Base-by-base conservation (phyloP, 176 grass and related monocot genomes). In the Bothriochloa decipiens region DNA sequence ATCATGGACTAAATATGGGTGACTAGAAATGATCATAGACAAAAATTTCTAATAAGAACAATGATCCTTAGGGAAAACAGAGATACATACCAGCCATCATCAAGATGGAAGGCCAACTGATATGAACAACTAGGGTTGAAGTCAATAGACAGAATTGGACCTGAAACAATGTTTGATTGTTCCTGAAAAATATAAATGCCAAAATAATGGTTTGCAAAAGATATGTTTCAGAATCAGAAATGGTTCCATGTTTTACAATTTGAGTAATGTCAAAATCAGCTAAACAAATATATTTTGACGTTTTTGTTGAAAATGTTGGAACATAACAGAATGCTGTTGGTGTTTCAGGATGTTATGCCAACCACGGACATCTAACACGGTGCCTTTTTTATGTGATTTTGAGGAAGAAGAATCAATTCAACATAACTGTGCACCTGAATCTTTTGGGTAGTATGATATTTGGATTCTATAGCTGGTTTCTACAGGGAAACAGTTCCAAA, bases 91-190 rank as follows among this genome's bases (percentile, higher is more conserved):
- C 96, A 98, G 70, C 96, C 96, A 95, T 98, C 91, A 57, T 93
- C 96, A 82, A 98, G 92, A 90, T 98, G 96, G 81, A 98, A 98
- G 36, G 91, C 91, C 74, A 98, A 87, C 81, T 98, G 96, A 88
- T 93, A 72, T 62, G 93, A 87, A 69, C 93, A 95, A 78, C 82
- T 90, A 72, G 96, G 93, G 45, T 98, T 82, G 81, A 98, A 95
- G n/a, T 82, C 92, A 80, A 98, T 91, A 0, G 87, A 93, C 52
- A 90, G 85, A 83, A 98, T 89, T 87, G 89, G 91, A 47, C 68
- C 89, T 78, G 93, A 85, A 35, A 93, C 87, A 84, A 98, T 95
- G 85, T 95, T 93, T 41, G 96, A 75, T 93, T 98, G 96, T 78
- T 92, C 93, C 96, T 95, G 91, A 87, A 88, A 88, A 87, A 85